A percentile compares a stretch with the other conserved stretches of the same genome.
Evolutionary conservation across 2,329 filamentous ascomycete genomes (phyloP).

Genomic region (Huntiella omanensis): DNA sequence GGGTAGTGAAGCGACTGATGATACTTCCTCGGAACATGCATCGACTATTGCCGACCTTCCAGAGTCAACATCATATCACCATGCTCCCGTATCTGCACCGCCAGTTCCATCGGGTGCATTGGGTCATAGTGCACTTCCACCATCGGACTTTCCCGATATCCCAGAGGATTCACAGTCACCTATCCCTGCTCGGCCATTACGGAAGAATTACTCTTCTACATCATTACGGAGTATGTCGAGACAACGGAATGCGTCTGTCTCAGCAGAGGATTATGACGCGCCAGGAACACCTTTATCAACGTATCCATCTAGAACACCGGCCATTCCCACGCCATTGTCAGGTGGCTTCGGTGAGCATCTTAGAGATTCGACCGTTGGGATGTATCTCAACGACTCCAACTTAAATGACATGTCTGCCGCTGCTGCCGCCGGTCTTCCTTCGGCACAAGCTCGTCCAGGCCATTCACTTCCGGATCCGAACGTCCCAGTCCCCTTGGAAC

Average conservation of each 20-base stretch:
- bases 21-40: no score
- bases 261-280: conserved; percentile 44
- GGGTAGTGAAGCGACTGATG: conserved; percentile 9
- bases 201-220: conserved; percentile 53
- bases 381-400: conserved; percentile 69
- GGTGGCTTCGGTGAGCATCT: conserved; percentile 40
- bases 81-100: conserved; percentile 8
- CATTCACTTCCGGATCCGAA: conserved; percentile 41
- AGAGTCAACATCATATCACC: background rate
- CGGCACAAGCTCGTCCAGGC: conserved; percentile 32
- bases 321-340: conserved; percentile 48
- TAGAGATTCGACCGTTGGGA: conserved; percentile 42
- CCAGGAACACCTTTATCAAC: conserved; percentile 57
- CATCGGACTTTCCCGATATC: conserved; percentile 10
- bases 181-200: conserved; percentile 29
- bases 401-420: conserved; percentile 33
- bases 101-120: conserved; percentile 1
- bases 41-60: no score
- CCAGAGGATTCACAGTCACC: conserved; percentile 28
- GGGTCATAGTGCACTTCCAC: background rate
- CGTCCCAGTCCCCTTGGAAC: conserved; percentile 60
- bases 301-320: conserved; percentile 32
- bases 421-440: conserved; percentile 1
- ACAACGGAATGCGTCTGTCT: conserved; percentile 52
- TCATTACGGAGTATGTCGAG: conserved; percentile 49